Base-by-base conservation (phyloP, 176 grass and related monocot species). In the Aegilops longissima region DNA sequence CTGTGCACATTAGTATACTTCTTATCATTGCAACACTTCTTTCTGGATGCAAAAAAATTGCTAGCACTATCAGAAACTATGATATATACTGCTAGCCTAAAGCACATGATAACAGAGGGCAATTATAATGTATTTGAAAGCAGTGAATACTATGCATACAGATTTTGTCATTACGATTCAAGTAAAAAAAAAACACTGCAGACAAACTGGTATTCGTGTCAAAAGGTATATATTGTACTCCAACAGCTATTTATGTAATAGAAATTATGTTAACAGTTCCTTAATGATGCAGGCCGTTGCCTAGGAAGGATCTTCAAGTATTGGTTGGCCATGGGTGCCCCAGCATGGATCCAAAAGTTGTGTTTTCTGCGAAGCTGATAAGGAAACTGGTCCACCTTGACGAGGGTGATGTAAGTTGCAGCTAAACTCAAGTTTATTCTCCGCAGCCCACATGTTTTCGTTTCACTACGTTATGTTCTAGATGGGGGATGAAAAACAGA, bases 351-450 rank as follows among this genome's bases (percentile, higher is more conserved):
- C 83, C 84, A 21, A 98, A 92, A 86, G 93, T 91, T 21, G 84
- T 98, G 67, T 98, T 98, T 87, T 98, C 96, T 61, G 93, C 96
- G 59, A 98, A 98, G 82, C 68, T 98, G 47, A 92, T 95, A 85
- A 91, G 93, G 79, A 98, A 98, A 86, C 86, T 91, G 59, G 96
- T 98, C 23, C 93, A 98, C 81, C 90, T 98, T 84, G 93, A 98
- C 63, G 96, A 98, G 87, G 96, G 96, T 59, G 96, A 98, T 88
- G 96, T 98, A 94, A 90, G 90, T 86, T 73, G 23, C 65, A 80
- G 80, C 68, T 85, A 51, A 76, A 74, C 51, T 30, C 66, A 74
- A 86, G 8, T 79, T 82, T 74, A 61, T 67, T 76, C 25, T 69
- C 62, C 2, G 29, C 56, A 56, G 76, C 5, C 31, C 2, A 5